A percentile compares a stretch with the other conserved stretches of the same genome.
Evolutionary conservation across 1,284 basidiomycete genomes (phyloP).

Genomic region (Ustilago crameri): DNA sequence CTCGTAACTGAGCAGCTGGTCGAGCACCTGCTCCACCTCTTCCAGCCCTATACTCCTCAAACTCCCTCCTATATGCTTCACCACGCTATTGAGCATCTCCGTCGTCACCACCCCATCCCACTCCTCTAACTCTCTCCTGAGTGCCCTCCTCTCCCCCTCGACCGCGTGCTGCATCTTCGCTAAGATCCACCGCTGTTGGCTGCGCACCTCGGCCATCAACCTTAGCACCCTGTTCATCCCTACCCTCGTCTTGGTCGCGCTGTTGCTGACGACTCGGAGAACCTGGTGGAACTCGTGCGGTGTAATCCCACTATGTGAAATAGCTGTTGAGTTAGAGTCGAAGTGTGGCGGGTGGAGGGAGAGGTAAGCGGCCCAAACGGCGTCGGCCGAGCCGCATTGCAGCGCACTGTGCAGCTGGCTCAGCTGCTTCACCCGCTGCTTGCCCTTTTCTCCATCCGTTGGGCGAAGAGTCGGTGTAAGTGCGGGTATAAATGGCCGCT

Average conservation of each 20-base stretch:
- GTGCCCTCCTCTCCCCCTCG: neutral
- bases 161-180: constrained; percentile 15
- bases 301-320: constrained; percentile 1
- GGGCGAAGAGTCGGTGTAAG: constrained; percentile 3
- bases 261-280: constrained; percentile 12
- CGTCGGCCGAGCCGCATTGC: constrained; percentile 23
- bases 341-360: constrained; percentile 5
- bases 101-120: constrained; percentile 29
- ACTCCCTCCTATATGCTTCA: constrained; percentile 26
- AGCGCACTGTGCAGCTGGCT: constrained; percentile 24
- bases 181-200: constrained; percentile 25
- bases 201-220: constrained; percentile 26
- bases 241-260: constrained; percentile 17
- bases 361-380: constrained; percentile 26
- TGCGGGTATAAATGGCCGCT: constrained; percentile 13
- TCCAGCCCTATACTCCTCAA: constrained; percentile 30
- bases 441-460: no score
- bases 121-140: constrained; percentile 10
- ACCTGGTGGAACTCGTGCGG: constrained; percentile 15
- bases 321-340: no score
- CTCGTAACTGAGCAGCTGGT: constrained; percentile 32
- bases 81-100: constrained; percentile 13
- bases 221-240: constrained; percentile 22
- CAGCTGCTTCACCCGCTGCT: constrained; percentile 18
- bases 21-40: constrained; percentile 29